Conservation (phyloP, 495 filamentous ascomycete genomes). For the Parmelia sp. region DNA sequence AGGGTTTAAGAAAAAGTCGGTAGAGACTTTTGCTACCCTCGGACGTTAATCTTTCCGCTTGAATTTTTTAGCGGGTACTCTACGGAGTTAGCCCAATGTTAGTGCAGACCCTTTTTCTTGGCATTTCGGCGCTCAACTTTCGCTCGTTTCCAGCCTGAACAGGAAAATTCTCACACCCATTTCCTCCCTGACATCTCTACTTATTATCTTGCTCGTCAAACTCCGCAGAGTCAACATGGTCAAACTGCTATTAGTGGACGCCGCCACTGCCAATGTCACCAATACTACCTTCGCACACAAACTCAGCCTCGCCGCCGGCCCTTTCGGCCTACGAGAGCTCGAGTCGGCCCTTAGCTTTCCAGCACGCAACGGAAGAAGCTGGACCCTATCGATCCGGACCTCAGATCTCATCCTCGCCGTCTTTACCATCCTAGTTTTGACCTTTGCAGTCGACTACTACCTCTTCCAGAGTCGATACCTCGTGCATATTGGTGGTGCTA, state of each 20-base stretch:
- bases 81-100: no score
- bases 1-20: no score
- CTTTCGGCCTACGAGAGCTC: background rate
- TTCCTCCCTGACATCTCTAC: no score
- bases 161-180: no score
- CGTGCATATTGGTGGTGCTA: constrained; percentile 1
- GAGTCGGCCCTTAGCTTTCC: background rate
- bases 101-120: no score
- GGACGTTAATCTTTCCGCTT: no score
- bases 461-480: background rate
- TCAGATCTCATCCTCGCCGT: background rate
- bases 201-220: background rate
- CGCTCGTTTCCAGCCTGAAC: no score
- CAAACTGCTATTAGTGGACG: background rate
- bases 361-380: background rate
- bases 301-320: background rate
- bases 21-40: no score
- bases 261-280: background rate
- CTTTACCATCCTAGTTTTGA: background rate
- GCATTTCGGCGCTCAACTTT: no score
- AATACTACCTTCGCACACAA: background rate
- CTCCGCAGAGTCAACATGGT: background rate
- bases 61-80: no score
- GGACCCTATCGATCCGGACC: background rate
- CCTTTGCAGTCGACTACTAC: background rate